phyloP scores from a whole-genome alignment of 352 stramenopile species.

The Thraustochytrium aureum region DNA sequence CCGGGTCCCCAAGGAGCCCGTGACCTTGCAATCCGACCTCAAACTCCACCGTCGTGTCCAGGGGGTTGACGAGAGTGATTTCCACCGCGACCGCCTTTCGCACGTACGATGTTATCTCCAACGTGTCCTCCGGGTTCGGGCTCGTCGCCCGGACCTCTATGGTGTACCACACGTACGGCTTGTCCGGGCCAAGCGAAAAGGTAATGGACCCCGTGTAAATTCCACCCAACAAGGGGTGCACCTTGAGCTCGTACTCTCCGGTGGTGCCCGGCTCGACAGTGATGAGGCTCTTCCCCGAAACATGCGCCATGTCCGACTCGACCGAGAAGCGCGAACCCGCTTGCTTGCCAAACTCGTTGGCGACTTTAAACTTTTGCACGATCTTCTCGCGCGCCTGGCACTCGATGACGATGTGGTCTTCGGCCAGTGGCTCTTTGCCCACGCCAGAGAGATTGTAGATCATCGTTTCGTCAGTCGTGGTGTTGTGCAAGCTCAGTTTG shows the following conservation, averaged over 20 bases:
- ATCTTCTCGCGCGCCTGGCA: conserved; percentile 81
- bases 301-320: conserved; percentile 85
- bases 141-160: conserved; percentile 76
- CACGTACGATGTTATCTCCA: conserved; percentile 77
- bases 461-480: conserved; percentile 71
- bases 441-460: conserved; percentile 74
- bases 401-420: conserved; percentile 75
- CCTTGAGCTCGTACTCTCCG: conserved; percentile 73
- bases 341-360: conserved; percentile 64
- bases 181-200: conserved; percentile 76
- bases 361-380: conserved; percentile 71
- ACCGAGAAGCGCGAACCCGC: conserved; percentile 69
- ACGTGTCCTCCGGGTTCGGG: conserved; percentile 69
- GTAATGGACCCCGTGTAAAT: conserved; percentile 87
- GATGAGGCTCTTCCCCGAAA: conserved; percentile 68
- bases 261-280: conserved; percentile 59
- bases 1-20: conserved; percentile 73
- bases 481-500: conserved; percentile 74
- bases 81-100: conserved; percentile 77
- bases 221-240: conserved; percentile 80
- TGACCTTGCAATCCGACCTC: conserved; percentile 74
- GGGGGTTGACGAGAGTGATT: conserved; percentile 82
- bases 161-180: conserved; percentile 89
- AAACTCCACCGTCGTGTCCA: conserved; percentile 77
- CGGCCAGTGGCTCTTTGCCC: conserved; percentile 80